Conservation (phyloP, 768 basidiomycete species). For the Thelephora ganbajun region DNA sequence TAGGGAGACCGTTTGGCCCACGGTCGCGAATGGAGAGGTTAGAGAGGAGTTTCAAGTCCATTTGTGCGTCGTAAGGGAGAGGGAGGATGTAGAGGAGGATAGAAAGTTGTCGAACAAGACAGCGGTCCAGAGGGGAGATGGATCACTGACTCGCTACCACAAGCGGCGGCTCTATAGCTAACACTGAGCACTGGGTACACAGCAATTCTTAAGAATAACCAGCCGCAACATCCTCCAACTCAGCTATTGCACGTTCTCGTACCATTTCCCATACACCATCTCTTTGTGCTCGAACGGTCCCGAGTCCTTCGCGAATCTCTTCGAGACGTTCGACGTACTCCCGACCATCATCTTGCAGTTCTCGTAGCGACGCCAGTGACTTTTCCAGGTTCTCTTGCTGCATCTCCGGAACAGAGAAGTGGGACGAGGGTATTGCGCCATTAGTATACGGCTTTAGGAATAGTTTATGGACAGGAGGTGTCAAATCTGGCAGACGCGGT, state of each 20-base stretch:
- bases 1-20: conserved; percentile 17
- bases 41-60: conserved; percentile 35
- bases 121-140: neutral
- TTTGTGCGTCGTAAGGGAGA: conserved; percentile 15
- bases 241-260: conserved; percentile 57
- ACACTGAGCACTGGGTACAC: neutral
- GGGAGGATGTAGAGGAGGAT: conserved; percentile 4
- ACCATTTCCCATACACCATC: conserved; percentile 67
- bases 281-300: conserved; percentile 59
- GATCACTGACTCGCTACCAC: neutral
- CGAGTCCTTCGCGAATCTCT: conserved; percentile 72
- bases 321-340: conserved; percentile 78
- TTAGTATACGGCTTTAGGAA: conserved; percentile 36
- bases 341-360: conserved; percentile 74
- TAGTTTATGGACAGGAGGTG: conserved; percentile 49
- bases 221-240: conserved; percentile 53
- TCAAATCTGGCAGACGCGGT: conserved; percentile 45
- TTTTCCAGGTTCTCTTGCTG: conserved; percentile 65
- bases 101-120: conserved; percentile 5
- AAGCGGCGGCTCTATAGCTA: neutral
- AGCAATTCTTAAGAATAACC: neutral
- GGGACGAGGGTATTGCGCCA: conserved; percentile 31
- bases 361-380: conserved; percentile 55
- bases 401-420: conserved; percentile 50
- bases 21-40: conserved; percentile 28